These are phyloP conservation scores for Schwanniomyces pseudopolymorphus DNA, from an alignment of 805 yeast species.

Conservation along the genomic window DNA sequence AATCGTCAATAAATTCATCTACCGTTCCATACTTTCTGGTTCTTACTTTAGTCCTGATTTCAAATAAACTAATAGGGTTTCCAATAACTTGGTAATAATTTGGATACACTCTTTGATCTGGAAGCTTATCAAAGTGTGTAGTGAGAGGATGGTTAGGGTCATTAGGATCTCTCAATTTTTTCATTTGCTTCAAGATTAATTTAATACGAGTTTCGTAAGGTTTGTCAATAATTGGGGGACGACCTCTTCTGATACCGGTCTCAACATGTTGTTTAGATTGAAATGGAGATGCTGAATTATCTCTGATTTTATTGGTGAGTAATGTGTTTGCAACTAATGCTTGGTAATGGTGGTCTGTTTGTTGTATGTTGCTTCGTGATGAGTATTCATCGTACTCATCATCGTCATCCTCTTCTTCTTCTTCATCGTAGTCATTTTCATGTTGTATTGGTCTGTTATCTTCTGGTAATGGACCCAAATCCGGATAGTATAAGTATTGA, in stretches of 20 bases:
- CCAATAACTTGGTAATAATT: conserved; percentile 54
- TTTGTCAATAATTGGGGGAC: conserved; percentile 88
- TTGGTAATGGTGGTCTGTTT: conserved; percentile 10
- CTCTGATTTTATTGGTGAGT: conserved; percentile 12
- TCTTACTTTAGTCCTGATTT: conserved; percentile 79
- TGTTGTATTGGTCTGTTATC: conserved; percentile 21
- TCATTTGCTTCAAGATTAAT: conserved; percentile 75
- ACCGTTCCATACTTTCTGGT: conserved; percentile 78
- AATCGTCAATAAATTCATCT: conserved; percentile 74
- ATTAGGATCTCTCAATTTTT: conserved; percentile 61
- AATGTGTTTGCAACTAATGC: conserved; percentile 10
- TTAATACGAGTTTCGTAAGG: conserved; percentile 93
- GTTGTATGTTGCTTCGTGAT: conserved; percentile 4
- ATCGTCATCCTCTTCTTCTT: conserved; percentile 17
- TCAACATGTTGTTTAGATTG: conserved; percentile 15
- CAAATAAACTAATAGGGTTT: conserved; percentile 67
- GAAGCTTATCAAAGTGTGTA: conserved; percentile 76
- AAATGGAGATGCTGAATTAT: conserved; percentile 8
- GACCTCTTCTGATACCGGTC: conserved; percentile 70
- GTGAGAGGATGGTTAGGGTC: conserved; percentile 51
- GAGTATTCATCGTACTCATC: conserved; percentile 17
- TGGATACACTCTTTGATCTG: conserved; percentile 58
- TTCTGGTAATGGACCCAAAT: conserved; percentile 69
- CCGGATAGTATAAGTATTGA: conserved; percentile 51
- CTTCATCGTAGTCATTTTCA: conserved; percentile 27